A percentile compares a stretch with the other conserved stretches of the same genome.
Conservation (phyloP, 1,284 basidiomycete species). For the Macrocystidia cucumis region DNA sequence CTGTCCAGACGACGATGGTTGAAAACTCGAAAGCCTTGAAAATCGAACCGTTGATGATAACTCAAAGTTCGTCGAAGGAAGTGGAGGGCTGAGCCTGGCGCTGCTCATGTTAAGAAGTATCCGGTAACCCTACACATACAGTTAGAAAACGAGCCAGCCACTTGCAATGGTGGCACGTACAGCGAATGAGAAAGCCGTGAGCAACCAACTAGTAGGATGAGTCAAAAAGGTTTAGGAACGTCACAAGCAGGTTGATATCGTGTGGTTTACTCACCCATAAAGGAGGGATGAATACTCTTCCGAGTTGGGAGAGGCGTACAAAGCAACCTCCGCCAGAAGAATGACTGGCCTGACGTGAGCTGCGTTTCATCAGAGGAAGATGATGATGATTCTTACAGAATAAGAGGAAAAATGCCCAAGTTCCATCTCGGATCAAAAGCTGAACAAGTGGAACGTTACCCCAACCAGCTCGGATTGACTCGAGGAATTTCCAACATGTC, state of each 20-base stretch:
- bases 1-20: no score
- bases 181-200: neutral
- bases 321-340: neutral
- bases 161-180: neutral
- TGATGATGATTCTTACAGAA: neutral
- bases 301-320: neutral
- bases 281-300: neutral
- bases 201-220: neutral
- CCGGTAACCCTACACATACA: neutral
- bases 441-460: conserved; percentile 19
- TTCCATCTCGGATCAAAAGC: conserved; percentile 24
- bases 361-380: neutral
- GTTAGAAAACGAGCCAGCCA: neutral
- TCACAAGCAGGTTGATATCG: no score
- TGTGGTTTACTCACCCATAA: neutral
- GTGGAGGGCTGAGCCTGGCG: no score
- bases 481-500: conserved; percentile 23
- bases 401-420: neutral
- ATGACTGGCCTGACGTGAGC: neutral
- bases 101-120: neutral
- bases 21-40: no score
- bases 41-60: no score
- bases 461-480: conserved; percentile 20
- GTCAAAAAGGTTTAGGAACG: neutral
- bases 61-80: no score